Evolutionary conservation across 306 rosid genomes (phyloP).

Genomic region (Mimosa pudica): DNA sequence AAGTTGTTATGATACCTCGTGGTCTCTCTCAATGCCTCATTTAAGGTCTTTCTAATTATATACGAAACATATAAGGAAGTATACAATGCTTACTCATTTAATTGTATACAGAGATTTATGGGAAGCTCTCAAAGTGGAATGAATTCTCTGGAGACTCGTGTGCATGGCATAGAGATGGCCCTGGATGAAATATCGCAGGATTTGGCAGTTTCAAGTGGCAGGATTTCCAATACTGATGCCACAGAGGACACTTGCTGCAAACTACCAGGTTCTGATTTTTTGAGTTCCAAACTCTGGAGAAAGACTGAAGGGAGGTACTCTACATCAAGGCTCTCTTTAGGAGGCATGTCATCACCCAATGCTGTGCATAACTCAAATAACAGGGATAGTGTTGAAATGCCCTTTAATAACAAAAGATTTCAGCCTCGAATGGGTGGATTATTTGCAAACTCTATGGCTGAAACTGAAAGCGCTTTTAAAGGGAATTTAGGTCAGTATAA

Average conservation of each 20-base stretch:
- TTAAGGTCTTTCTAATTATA: neutral
- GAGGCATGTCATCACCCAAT: conserved; percentile 46
- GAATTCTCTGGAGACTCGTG: conserved; percentile 89
- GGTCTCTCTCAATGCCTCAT: conserved; percentile 23
- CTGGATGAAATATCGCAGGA: conserved; percentile 87
- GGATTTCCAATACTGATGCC: conserved; percentile 49
- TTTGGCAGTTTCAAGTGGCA: conserved; percentile 76
- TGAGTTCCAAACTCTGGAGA: conserved; percentile 93
- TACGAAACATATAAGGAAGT: neutral
- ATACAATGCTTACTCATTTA: conserved; percentile 36
- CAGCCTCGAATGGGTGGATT: conserved; percentile 48
- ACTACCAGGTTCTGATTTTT: conserved; percentile 91
- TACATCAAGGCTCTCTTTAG: conserved; percentile 59
- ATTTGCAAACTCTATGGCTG: conserved; percentile 47
- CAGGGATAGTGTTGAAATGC: conserved; percentile 47
- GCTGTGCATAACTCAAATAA: conserved; percentile 39
- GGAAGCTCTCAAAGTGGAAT: conserved; percentile 92
- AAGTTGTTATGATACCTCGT: neutral
- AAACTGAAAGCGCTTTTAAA: conserved; percentile 40
- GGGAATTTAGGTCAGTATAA: conserved; percentile 39
- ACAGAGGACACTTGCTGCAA: conserved; percentile 82
- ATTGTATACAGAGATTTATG: conserved; percentile 72
- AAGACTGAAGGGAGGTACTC: conserved; percentile 71
- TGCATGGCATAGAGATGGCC: conserved; percentile 85
- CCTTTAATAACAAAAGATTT: conserved; percentile 50